Percentiles rank a stretch among this genome's conserved stretches.
Conservation (phyloP, 495 filamentous ascomycete genomes). For the Tetracladium marchalianum region DNA sequence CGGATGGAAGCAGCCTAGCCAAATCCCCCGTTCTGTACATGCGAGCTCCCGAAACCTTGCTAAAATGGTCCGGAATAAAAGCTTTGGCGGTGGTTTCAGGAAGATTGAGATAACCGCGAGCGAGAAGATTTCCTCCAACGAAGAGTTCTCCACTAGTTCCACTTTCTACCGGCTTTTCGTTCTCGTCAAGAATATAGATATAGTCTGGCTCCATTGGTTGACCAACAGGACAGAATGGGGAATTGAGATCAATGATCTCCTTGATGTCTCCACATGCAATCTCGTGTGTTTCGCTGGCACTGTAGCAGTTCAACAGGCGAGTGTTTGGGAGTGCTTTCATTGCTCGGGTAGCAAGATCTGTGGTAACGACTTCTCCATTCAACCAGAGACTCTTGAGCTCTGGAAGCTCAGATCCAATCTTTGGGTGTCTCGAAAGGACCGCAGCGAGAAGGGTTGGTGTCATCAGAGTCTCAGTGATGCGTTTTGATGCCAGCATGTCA, state of each 20-base stretch:
- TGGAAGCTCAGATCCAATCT: constrained; percentile 45
- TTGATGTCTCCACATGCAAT: constrained; percentile 60
- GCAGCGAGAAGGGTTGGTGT: constrained; percentile 61
- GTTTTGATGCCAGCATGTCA: constrained; percentile 46
- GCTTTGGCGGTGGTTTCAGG: constrained; percentile 55
- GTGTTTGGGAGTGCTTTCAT: constrained; percentile 51
- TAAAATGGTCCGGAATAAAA: constrained; percentile 44
- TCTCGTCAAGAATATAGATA: constrained; percentile 51
- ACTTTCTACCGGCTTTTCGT: constrained; percentile 34
- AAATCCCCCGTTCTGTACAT: constrained; percentile 68
- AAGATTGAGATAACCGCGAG: constrained; percentile 62
- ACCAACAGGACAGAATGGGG: constrained; percentile 48
- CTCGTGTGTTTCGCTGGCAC: constrained; percentile 64
- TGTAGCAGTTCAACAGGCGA: constrained; percentile 60
- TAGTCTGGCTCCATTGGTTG: constrained; percentile 46
- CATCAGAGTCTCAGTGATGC: constrained; percentile 61
- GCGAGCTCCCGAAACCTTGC: constrained; percentile 27
- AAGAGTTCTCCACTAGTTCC: constrained; percentile 51
- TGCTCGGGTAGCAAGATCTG: constrained; percentile 51
- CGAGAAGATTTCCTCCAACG: constrained; percentile 57
- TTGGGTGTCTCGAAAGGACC: constrained; percentile 47
- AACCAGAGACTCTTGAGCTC: constrained; percentile 54
- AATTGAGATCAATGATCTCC: constrained; percentile 43
- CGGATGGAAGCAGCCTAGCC: constrained; percentile 50
- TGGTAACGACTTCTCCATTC: constrained; percentile 63